These are phyloP conservation scores for Xylaria sp. DNA, from an alignment of 495 filamentous ascomycete species.

Conservation along the genomic window DNA sequence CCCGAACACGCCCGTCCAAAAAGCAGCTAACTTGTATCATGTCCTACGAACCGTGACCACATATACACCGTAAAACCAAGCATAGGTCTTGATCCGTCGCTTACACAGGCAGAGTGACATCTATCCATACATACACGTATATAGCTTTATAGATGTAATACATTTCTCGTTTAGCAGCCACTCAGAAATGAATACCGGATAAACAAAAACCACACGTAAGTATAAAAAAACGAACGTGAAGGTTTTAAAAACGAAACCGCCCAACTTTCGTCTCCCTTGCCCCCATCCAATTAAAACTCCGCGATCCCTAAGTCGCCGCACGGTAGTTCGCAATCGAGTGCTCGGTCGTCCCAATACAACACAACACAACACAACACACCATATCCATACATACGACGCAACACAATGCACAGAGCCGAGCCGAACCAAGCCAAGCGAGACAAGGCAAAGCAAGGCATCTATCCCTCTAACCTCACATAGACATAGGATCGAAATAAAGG, in stretches of 20 bases:
- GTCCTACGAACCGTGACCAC: neutral
- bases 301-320: constrained; percentile 13
- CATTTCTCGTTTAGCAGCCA: neutral
- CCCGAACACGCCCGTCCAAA: neutral
- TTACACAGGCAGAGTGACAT: too few relatives aligned
- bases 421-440: neutral
- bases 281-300: constrained; percentile 9
- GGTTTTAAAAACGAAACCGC: too few relatives aligned
- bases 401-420: neutral
- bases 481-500: too few relatives aligned
- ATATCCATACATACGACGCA: neutral
- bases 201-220: too few relatives aligned
- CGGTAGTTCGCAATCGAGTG: constrained; percentile 6
- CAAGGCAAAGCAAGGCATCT: too few relatives aligned
- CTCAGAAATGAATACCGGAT: too few relatives aligned
- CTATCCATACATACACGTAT: neutral
- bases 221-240: neutral
- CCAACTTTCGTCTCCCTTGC: too few relatives aligned
- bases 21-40: neutral
- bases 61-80: neutral
- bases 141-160: neutral
- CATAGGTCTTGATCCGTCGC: too few relatives aligned
- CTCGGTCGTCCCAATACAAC: neutral
- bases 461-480: too few relatives aligned
- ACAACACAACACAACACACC: neutral